A percentile compares a stretch with the other conserved stretches of the same genome.
Conservation (phyloP, 768 basidiomycete genomes). For the Rhizopogon salebrosus region DNA sequence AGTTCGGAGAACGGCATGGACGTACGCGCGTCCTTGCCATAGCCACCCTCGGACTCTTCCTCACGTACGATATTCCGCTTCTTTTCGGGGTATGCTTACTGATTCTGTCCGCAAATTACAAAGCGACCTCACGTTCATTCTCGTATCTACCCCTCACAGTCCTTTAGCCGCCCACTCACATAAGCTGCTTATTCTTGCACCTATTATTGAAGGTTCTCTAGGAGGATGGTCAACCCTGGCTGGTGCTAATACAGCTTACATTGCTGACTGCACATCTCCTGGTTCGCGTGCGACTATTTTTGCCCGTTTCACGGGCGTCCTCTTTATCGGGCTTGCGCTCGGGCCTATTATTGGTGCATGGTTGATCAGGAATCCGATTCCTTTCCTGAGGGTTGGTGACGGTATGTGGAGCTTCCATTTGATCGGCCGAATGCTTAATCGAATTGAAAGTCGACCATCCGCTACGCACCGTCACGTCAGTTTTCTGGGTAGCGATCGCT, state of each 20-base stretch:
- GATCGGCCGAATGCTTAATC: conserved; percentile 5
- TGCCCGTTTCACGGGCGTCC: conserved; percentile 66
- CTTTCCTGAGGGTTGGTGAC: conserved; percentile 23
- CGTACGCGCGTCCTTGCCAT: conserved; percentile 69
- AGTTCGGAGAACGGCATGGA: conserved; percentile 70
- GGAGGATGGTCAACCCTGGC: conserved; percentile 71
- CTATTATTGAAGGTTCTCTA: conserved; percentile 72
- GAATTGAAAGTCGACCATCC: conserved; percentile 23
- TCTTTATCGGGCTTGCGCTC: conserved; percentile 70
- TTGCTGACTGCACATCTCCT: conserved; percentile 75
- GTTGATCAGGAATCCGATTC: conserved; percentile 41
- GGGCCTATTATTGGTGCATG: conserved; percentile 69
- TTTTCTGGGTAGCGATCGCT: conserved; percentile 49
- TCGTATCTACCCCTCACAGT: conserved; percentile 66
- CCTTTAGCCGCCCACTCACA: conserved; percentile 62
- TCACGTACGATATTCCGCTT: conserved; percentile 56
- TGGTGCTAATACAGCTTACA: conserved; percentile 63
- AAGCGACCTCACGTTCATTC: conserved; percentile 75
- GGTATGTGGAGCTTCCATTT: conserved; percentile 9
- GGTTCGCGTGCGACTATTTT: conserved; percentile 73
- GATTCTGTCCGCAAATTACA: conserved; percentile 3
- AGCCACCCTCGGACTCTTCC: conserved; percentile 62
- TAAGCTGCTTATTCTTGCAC: conserved; percentile 69
- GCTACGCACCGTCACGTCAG: conserved; percentile 36
- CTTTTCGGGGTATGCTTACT: conserved; percentile 2